Base-by-base conservation (phyloP, 148 eudicot species). In the Drosera capensis region DNA sequence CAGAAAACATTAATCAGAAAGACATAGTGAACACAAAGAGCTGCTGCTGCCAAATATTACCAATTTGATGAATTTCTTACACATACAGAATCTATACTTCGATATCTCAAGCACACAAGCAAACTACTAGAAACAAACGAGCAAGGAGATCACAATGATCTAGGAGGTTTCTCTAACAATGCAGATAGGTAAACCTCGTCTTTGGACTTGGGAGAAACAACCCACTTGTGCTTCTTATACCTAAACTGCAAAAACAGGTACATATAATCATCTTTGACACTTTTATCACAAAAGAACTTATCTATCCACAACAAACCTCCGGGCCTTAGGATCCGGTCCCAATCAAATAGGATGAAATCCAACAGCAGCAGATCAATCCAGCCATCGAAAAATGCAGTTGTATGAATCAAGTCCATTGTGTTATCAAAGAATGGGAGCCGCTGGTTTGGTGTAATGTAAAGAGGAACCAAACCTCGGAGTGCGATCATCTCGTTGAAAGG, bases 401-500 rank as follows among this genome's bases (percentile, higher is more conserved):
- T 81, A 59, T 92, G 99, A 25, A 92, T 81, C 67, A 92, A 37
- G 29, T 92, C 99, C 77, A 92, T 22, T 0, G 99, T 76, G 66
- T 92, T 85, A 19, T 92, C 99, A 14, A 84, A 90, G 44, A 90
- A 90, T 0, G 99, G 99, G 2, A 90, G 74, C 42, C 99, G 60
- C 43, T 90, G 99, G 21, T 80, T 90, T 46, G 74, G 45, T 16
- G 93, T 90, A 26, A 70, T 23, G 18, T 90, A 80, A 11, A 90
- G 55, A 3, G 93, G 99, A 49, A 90, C 40, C 35, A 90, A 52
- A 20, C 99, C 99, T 52, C 99, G 60, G 15, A 85, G 85, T 11
- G 99, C 95, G 14, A 92, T 85, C 53, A 67, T 66, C 63, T 92
- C 99, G 47, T 54, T 85, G 56, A 92, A 92, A 7, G 99, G 99